Base-by-base conservation (phyloP, 2,329 filamentous ascomycete genomes). In the Blastomyces silverae region DNA sequence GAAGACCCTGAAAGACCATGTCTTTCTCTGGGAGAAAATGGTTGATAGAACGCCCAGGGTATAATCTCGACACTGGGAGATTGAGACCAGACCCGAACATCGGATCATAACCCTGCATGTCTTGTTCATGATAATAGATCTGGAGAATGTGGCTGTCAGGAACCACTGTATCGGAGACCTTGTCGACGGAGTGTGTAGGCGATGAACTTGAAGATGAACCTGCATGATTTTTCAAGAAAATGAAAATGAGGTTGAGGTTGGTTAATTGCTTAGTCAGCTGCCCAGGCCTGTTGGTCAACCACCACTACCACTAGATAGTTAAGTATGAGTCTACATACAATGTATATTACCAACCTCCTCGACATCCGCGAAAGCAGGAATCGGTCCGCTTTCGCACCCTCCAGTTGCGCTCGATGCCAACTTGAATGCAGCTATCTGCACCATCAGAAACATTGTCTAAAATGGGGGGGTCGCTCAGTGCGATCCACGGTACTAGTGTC, bases 381-480 rank as follows among this genome's bases (percentile, higher is more conserved):
- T 52, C 48, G 3, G 3, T 52, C 8, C n/a, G 15, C 20, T 22
- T 15, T 15, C 13, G 5, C 39, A 44, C 20, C 6, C 8, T 22
- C 7, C n/a, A 25, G n/a, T 11, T 50, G 20, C 46, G 20, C 46
- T 22, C n/a, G 46, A 20, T n/a, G 46, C 46, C 46, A 50, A 22
- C 46, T 50, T n/a, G 46, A 11, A 22, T 22, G n/a, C 46, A 50
- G n/a, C n/a, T 34, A 34, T n/a, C 46, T 50, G 20, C 10, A n/a
- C 10, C n/a, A 50, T 50, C n/a, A 52, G 48, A 52, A 52, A 52
- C 48, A 52, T 13, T 52, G 48, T 52, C 48, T 52, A 8, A 52
- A 48, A 10, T 3, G 48, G 48, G n/a, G 22, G 48, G 48, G n/a
- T 8, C 48, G 13, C n/a, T 52, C 2, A 52, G 10, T 52, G 6